Percentiles rank a stretch among this genome's conserved stretches.
These are phyloP conservation scores for Leccinum obscurum DNA, from an alignment of 768 basidiomycete genomes.

Conservation along the genomic window DNA sequence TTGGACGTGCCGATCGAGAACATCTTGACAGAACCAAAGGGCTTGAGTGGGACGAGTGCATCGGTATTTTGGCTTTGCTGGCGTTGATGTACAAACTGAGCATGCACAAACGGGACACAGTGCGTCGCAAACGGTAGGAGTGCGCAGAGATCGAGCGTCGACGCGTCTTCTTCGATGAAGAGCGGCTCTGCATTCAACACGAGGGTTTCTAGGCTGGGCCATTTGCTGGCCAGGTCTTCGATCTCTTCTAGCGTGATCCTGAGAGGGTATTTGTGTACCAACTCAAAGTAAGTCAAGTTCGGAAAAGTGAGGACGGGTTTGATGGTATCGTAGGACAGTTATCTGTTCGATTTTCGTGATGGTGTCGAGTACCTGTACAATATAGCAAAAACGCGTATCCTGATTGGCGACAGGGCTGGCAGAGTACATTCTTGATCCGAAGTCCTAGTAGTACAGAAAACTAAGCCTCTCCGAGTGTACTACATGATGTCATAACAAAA, in stretches of 20 bases:
- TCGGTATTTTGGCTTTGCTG: slow-evolving; percentile 20
- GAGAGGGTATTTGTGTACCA: slow-evolving; percentile 32
- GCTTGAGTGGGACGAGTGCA: slow-evolving; percentile 3
- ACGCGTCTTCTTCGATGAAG: slow-evolving; percentile 13
- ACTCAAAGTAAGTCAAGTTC: slow-evolving; percentile 34
- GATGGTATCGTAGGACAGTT: slow-evolving; percentile 32
- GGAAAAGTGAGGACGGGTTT: slow-evolving; percentile 37
- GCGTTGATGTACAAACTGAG: slow-evolving; percentile 42
- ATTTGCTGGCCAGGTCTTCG: slow-evolving; percentile 44
- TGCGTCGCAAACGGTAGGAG: slow-evolving; percentile 41
- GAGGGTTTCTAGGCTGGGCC: slow-evolving; percentile 46
- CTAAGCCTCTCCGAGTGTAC: no score
- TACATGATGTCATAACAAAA: no score
- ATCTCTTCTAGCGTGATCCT: slow-evolving; percentile 43
- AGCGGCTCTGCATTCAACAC: slow-evolving; percentile 50
- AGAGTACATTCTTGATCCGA: no score
- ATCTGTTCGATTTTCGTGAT: slow-evolving; percentile 15
- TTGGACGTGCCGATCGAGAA: slow-evolving; percentile 53
- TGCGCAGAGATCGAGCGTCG: slow-evolving; percentile 38
- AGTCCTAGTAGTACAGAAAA: no score
- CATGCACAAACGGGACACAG: slow-evolving; percentile 36
- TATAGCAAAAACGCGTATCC: no score
- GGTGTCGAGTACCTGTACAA: no score
- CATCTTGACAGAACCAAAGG: slow-evolving; percentile 19
- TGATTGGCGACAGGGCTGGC: no score